These are phyloP conservation scores for Aspergillus brasiliensis DNA, from an alignment of 2,329 filamentous ascomycete species.

Conservation along the genomic window DNA sequence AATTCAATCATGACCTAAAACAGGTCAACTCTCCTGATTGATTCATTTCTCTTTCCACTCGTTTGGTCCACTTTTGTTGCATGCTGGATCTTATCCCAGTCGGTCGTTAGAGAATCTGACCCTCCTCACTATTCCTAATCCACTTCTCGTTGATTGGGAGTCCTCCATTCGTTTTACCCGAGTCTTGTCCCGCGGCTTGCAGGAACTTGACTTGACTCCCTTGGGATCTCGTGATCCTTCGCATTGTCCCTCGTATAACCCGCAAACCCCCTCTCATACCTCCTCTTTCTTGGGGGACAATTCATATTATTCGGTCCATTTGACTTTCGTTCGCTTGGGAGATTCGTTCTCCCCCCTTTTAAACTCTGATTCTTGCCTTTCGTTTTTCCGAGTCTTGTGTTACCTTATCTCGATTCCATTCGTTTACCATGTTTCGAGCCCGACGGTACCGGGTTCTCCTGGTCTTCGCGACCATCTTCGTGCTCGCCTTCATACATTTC, in stretches of 20 bases:
- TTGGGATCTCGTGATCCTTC: slow-evolving; percentile 5
- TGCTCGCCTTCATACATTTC: slow-evolving; percentile 55
- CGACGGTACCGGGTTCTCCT: slow-evolving; percentile 53
- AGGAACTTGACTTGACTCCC: not conserved
- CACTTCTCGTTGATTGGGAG: not conserved
- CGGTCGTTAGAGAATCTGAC: not conserved
- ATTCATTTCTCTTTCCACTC: slow-evolving; percentile 1
- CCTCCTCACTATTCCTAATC: not conserved
- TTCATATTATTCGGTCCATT: not conserved
- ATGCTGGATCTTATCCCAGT: not conserved
- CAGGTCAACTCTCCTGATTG: not conserved
- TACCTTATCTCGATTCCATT: slow-evolving; percentile 2
- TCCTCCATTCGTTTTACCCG: slow-evolving; percentile 1
- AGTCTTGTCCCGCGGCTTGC: not conserved
- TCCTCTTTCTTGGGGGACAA: not conserved
- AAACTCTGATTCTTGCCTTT: not conserved
- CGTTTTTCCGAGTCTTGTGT: slow-evolving; percentile 6
- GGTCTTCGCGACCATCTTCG: slow-evolving; percentile 46
- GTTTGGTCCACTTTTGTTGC: not conserved
- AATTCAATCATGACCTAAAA: slow-evolving; percentile 1
- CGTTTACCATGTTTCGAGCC: slow-evolving; percentile 47
- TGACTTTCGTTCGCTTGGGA: not conserved
- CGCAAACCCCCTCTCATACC: too few relatives aligned
- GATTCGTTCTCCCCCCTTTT: not conserved
- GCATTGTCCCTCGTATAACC: not conserved